Conservation (phyloP, 257 asterid species). For the Solanum phureja region DNA sequence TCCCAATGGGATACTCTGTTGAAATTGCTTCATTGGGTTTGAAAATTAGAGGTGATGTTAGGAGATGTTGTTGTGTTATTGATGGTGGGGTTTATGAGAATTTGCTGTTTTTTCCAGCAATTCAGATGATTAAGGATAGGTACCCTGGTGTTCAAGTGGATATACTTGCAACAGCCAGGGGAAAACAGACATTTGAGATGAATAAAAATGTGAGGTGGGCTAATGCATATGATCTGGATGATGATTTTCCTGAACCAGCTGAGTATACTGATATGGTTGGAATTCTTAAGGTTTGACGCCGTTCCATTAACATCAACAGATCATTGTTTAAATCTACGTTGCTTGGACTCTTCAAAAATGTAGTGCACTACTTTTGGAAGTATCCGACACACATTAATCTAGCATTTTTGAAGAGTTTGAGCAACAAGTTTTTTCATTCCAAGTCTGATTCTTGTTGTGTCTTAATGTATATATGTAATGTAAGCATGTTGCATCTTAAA, state of each 20-base stretch:
- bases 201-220: conserved; percentile 88
- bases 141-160: conserved; percentile 85
- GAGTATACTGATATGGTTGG: conserved; percentile 72
- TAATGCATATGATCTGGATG: conserved; percentile 51
- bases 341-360: not conserved
- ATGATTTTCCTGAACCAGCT: conserved; percentile 64
- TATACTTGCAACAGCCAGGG: conserved; percentile 48
- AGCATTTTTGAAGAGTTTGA: not conserved
- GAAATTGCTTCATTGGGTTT: conserved; percentile 68
- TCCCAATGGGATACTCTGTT: conserved; percentile 59
- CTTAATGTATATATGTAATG: not conserved
- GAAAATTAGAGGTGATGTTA: conserved; percentile 73
- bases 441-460: not conserved
- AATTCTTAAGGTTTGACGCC: conserved; percentile 47
- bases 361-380: not conserved
- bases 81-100: conserved; percentile 87
- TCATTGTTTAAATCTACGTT: not conserved
- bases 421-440: not conserved
- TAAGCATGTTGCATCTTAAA: not conserved
- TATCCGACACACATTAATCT: not conserved
- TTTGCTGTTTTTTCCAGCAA: conserved; percentile 62
- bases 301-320: not conserved
- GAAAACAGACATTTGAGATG: conserved; percentile 66
- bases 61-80: conserved; percentile 72
- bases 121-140: conserved; percentile 78